Evolutionary conservation across 1,284 basidiomycete genomes (phyloP).

Genomic region (Coniophora puteana): DNA sequence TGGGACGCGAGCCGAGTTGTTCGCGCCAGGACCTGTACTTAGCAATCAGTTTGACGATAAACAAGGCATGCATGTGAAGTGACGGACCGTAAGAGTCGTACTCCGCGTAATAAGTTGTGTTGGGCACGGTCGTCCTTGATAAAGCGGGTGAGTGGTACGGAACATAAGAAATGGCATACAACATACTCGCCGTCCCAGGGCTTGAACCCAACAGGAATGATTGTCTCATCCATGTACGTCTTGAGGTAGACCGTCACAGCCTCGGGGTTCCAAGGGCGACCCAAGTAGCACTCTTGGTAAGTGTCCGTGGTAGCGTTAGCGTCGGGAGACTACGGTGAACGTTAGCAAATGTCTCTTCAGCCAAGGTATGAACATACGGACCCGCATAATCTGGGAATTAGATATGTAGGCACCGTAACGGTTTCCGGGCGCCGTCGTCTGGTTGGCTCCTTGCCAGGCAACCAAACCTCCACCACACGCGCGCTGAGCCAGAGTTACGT

Average conservation of each 20-base stretch:
- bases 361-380: slow-evolving; percentile 16
- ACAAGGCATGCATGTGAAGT: not conserved
- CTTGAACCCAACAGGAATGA: slow-evolving; percentile 47
- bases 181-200: slow-evolving; percentile 43
- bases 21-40: slow-evolving; percentile 50
- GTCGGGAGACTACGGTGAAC: slow-evolving; percentile 44
- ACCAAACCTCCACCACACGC: slow-evolving; percentile 55
- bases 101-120: slow-evolving; percentile 60
- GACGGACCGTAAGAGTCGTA: slow-evolving; percentile 45
- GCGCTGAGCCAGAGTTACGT: slow-evolving; percentile 51
- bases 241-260: slow-evolving; percentile 50
- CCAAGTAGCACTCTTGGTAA: slow-evolving; percentile 44
- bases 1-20: slow-evolving; percentile 39
- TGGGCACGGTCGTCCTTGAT: slow-evolving; percentile 45
- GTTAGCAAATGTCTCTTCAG: not conserved
- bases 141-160: not conserved
- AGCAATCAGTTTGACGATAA: not conserved
- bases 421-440: too few relatives aligned
- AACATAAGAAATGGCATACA: slow-evolving; percentile 1
- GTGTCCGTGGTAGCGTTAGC: slow-evolving; percentile 51
- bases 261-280: slow-evolving; percentile 60
- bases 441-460: slow-evolving; percentile 60
- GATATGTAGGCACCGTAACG: slow-evolving; percentile 57
- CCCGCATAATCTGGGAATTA: slow-evolving; percentile 51
- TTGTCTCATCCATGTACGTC: slow-evolving; percentile 55